phyloP scores from a whole-genome alignment of 2,329 filamentous ascomycete genomes.

The Ceratocystis huliohia region DNA sequence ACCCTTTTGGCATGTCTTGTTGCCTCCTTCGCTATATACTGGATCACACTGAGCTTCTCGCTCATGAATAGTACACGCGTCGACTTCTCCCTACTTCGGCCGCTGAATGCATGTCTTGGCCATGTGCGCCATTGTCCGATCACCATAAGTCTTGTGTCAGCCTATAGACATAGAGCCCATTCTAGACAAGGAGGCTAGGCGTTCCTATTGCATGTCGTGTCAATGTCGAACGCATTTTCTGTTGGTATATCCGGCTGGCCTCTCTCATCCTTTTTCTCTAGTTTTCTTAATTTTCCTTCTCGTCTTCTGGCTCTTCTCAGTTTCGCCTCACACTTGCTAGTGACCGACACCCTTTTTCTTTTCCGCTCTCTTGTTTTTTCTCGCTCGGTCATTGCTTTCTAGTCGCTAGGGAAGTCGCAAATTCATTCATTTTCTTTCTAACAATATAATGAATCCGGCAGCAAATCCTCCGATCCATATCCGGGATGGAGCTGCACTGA shows the following conservation, averaged over 20 bases:
- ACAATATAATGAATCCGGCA: neutral
- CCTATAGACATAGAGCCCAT: neutral
- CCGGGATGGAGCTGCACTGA: neutral
- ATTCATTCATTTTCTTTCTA: neutral
- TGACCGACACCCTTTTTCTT: neutral
- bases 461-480: neutral
- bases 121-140: slow-evolving; percentile 2
- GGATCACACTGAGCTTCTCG: neutral
- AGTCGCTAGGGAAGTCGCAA: neutral
- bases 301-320: neutral
- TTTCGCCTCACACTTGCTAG: neutral
- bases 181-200: neutral
- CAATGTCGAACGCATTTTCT: too few species aligned
- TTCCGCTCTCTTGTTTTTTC: neutral
- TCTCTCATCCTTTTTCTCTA: neutral
- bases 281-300: neutral
- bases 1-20: neutral
- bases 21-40: neutral
- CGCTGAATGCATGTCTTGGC: neutral
- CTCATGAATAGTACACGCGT: neutral
- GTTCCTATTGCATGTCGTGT: neutral
- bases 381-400: neutral
- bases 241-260: neutral
- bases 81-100: neutral
- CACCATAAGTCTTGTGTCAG: neutral